Evolutionary conservation across 352 stramenopile species (phyloP), one percentile per base, ranked within the genome.

Genomic region (Ophiocytium majus): DNA sequence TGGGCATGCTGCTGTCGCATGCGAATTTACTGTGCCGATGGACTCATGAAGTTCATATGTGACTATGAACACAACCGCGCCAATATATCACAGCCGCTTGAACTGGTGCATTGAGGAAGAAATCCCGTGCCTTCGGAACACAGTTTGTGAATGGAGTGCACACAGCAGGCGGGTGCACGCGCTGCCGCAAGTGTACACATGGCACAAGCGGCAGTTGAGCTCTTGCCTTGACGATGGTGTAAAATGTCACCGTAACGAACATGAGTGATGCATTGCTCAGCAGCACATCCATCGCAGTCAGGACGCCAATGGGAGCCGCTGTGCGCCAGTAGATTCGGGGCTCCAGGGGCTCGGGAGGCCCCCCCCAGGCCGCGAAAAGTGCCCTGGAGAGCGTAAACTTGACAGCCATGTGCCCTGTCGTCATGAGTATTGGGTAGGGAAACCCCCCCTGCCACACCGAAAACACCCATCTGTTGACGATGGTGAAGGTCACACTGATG

Each of bases 401-500:
- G 43, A 88, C 63, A 31, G 50, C 84, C 86, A 89, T 89, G 57
- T 89, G 86, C 36, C 82, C n/a, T 63, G 80, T 81, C 14, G 86
- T 89, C n/a, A 86, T 82, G 14, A 89, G 80, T 0, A 85, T 82
- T 63, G 86, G 86, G 79, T 82, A 89, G 32, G 86, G 86, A 49
- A 89, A 89, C 17, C 86, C 86, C 74, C 83, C 83, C 33, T 85
- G 78, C 86, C 86, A 89, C 14, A 85, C 80, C 33, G 80, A 78
- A 28, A 89, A 81, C 19, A 89, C 64, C 83, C 83, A 89, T 1
- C 75, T 31, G 64, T 89, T 89, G 14, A 74, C 80, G 28, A 89
- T 66, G 14, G 86, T 86, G 64, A 89, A 88, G 37, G 82, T 85
- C 57, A 89, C 84, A 71, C 86, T 89, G 23, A 89, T 87, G 74